These are phyloP conservation scores for Symbiodinium pilosum DNA, from an alignment of 73 alveolate genomes.

Conservation along the genomic window DNA sequence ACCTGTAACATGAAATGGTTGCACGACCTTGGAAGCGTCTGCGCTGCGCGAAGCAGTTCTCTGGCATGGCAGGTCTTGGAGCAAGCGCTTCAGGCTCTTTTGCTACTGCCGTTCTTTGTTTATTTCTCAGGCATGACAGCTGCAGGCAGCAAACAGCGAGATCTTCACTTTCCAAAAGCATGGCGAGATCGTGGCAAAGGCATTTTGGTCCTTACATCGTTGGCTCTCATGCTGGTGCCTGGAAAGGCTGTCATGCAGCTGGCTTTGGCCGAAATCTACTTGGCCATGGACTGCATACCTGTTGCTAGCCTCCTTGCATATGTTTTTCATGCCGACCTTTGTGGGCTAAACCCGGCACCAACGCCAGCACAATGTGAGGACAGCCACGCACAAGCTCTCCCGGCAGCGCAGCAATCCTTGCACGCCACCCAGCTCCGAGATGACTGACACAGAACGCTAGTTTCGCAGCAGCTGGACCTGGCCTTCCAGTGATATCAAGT, in stretches of 20 bases:
- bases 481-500: too few relatives aligned
- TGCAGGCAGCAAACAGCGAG: conserved; percentile 50
- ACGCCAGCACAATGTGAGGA: background rate
- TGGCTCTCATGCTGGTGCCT: background rate
- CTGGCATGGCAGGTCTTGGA: conserved; percentile 42
- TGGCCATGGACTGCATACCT: conserved; percentile 55
- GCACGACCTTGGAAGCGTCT: too few relatives aligned
- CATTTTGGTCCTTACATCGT: background rate
- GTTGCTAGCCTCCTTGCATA: too few relatives aligned
- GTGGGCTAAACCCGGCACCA: too few relatives aligned
- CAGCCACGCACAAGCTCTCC: conserved; percentile 74
- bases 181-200: conserved; percentile 59
- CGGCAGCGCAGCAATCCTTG: conserved; percentile 47
- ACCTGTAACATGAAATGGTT: too few relatives aligned
- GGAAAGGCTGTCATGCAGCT: conserved; percentile 56
- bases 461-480: background rate
- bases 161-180: conserved; percentile 58
- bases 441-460: too few relatives aligned
- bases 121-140: background rate
- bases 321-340: too few relatives aligned
- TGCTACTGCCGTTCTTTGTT: too few relatives aligned
- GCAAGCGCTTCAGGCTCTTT: conserved; percentile 50
- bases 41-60: too few relatives aligned
- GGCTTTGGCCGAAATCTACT: conserved; percentile 49
- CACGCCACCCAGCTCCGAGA: background rate